phyloP scores from a whole-genome alignment of 495 filamentous ascomycete genomes.

The Hypoxylon lienhwacheense region DNA sequence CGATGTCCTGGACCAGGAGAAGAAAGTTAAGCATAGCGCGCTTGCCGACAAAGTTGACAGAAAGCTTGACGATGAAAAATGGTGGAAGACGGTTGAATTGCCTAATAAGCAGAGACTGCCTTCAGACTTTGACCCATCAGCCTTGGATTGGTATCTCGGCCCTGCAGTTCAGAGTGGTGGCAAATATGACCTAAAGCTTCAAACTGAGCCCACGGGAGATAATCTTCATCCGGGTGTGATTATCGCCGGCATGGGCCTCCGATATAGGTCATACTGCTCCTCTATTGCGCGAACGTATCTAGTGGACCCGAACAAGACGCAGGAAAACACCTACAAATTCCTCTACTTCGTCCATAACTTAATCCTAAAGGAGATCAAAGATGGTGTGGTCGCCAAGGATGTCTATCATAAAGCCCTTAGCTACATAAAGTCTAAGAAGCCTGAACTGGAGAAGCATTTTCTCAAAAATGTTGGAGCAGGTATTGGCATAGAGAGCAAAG shows the following conservation, averaged over 20 bases:
- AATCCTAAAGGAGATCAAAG: conserved; percentile 85
- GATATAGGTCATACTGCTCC: conserved; percentile 93
- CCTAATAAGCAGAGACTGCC: conserved; percentile 73
- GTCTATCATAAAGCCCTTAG: conserved; percentile 84
- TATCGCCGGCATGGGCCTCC: conserved; percentile 82
- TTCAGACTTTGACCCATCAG: conserved; percentile 80
- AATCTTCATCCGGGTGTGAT: conserved; percentile 94
- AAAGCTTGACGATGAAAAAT: conserved; percentile 91
- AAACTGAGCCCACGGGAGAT: conserved; percentile 71
- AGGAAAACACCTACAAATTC: conserved; percentile 93
- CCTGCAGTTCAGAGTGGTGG: conserved; percentile 96
- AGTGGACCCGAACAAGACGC: conserved; percentile 92
- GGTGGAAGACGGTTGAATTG: conserved; percentile 77
- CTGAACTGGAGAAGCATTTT: conserved; percentile 92
- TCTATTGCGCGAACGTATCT: conserved; percentile 90
- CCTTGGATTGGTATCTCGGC: conserved; percentile 90
- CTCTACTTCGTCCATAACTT: conserved; percentile 80
- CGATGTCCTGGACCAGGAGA: conserved; percentile 87
- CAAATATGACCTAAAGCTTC: conserved; percentile 85
- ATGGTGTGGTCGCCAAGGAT: conserved; percentile 85
- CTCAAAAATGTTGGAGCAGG: conserved; percentile 85
- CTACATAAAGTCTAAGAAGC: conserved; percentile 81
- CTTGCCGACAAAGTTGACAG: conserved; percentile 80
- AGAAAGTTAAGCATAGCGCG: conserved; percentile 88
- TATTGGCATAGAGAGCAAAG: conserved; percentile 88